A percentile compares a stretch with the other conserved stretches of the same genome.
Conservation (phyloP, 129 eudicot genomes). For the Calendula officinalis region DNA sequence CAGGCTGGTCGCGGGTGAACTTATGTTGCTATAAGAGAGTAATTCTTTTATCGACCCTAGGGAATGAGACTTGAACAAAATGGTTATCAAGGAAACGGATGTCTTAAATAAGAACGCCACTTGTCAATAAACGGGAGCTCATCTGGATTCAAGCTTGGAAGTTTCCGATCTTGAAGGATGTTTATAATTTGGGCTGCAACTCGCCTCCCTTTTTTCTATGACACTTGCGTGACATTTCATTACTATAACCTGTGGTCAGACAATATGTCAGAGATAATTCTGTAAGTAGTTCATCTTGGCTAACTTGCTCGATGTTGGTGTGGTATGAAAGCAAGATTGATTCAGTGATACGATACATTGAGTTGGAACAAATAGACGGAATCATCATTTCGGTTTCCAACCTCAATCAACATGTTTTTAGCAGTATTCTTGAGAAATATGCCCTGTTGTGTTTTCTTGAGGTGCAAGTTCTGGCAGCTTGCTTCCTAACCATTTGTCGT, state of each 20-base stretch:
- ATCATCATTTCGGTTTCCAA: too few species aligned
- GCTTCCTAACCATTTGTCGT: too few species aligned
- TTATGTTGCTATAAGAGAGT: too few species aligned
- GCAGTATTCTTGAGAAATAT: too few species aligned
- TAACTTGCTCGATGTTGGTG: background rate
- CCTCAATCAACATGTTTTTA: too few species aligned
- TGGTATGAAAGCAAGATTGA: constrained; percentile 12
- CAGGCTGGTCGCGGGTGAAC: too few species aligned
- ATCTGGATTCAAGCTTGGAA: constrained; percentile 10
- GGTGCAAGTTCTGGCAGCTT: too few species aligned
- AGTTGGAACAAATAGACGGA: background rate
- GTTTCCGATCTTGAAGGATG: background rate
- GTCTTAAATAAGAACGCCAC: constrained; percentile 18
- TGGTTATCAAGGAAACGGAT: background rate
- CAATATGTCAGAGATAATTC: constrained; percentile 22
- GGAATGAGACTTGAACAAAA: too few species aligned
- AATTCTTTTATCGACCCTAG: too few species aligned
- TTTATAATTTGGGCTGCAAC: constrained; percentile 16
- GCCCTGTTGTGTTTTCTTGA: too few species aligned
- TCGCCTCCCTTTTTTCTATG: constrained; percentile 30
- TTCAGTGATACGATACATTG: constrained; percentile 38
- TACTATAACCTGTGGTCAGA: background rate
- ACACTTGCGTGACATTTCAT: constrained; percentile 25
- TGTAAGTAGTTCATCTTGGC: constrained; percentile 16
- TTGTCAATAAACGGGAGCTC: constrained; percentile 24